These are phyloP conservation scores for Elsinoe arachidis DNA, from an alignment of 2,329 filamentous ascomycete species.

Conservation along the genomic window DNA sequence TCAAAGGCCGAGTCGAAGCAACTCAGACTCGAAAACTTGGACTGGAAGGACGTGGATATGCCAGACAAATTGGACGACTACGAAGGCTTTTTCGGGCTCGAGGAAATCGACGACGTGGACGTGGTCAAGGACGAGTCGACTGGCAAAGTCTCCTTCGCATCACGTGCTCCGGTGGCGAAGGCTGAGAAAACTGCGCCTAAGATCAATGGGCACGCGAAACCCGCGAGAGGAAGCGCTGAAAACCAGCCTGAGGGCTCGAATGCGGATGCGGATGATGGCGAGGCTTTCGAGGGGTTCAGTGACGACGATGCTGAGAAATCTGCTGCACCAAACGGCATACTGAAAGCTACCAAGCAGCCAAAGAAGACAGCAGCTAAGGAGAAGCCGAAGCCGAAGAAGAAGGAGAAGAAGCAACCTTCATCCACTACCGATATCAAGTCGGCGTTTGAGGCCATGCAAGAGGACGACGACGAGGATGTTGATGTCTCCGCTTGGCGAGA, in stretches of 20 bases:
- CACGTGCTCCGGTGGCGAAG: slow-evolving; percentile 23
- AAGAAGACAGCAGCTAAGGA: slow-evolving; percentile 20
- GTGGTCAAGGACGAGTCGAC: slow-evolving; percentile 52
- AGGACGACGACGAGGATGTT: slow-evolving; percentile 47
- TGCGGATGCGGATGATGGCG: slow-evolving; percentile 16
- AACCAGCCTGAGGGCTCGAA: slow-evolving; percentile 10
- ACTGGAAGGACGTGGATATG: slow-evolving; percentile 56
- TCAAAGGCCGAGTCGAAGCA: slow-evolving; percentile 18
- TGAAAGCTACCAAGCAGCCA: slow-evolving; percentile 20
- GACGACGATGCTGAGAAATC: slow-evolving; percentile 22
- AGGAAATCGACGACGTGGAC: slow-evolving; percentile 86
- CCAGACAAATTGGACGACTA: slow-evolving; percentile 77
- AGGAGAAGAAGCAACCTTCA: background rate
- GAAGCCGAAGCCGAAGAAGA: slow-evolving; percentile 19
- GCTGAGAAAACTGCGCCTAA: slow-evolving; percentile 20
- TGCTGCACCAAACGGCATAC: slow-evolving; percentile 16
- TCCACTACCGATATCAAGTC: slow-evolving; percentile 17
- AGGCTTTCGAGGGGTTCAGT: slow-evolving; percentile 28
- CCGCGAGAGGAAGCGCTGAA: slow-evolving; percentile 11
- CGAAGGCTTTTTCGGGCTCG: slow-evolving; percentile 86
- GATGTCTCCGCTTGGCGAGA: slow-evolving; percentile 73
- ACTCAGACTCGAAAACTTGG: slow-evolving; percentile 43
- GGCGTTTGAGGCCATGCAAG: slow-evolving; percentile 42
- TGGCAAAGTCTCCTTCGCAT: slow-evolving; percentile 37
- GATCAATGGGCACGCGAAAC: slow-evolving; percentile 20